Conservation (phyloP, 352 stramenopile genomes). For the Globisporangium paroecandrum region DNA sequence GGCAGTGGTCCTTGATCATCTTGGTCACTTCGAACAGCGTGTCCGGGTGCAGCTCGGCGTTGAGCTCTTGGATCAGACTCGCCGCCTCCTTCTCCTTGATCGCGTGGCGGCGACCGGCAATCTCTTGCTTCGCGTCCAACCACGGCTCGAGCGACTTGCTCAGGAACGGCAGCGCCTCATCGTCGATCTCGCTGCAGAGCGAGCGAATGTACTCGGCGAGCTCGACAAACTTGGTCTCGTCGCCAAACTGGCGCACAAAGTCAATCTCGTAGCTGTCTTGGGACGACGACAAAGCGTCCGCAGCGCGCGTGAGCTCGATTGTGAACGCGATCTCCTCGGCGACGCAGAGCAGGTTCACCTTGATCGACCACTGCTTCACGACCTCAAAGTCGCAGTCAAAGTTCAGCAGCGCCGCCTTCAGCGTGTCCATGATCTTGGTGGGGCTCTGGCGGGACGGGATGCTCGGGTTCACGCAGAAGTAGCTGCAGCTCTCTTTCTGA, state of each 20-base stretch:
- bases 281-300: neutral
- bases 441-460: slow-evolving; percentile 43
- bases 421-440: slow-evolving; percentile 46
- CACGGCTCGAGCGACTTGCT: slow-evolving; percentile 44
- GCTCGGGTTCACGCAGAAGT: slow-evolving; percentile 47
- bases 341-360: slow-evolving; percentile 55
- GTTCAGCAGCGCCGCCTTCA: slow-evolving; percentile 29
- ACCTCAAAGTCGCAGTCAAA: slow-evolving; percentile 42
- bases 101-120: slow-evolving; percentile 45
- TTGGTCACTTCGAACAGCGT: slow-evolving; percentile 62
- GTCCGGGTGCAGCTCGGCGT: slow-evolving; percentile 52
- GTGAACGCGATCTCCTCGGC: slow-evolving; percentile 64
- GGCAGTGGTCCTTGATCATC: slow-evolving; percentile 65
- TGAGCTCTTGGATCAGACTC: slow-evolving; percentile 56
- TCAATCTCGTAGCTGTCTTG: slow-evolving; percentile 47
- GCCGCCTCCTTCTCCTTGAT: slow-evolving; percentile 48
- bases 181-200: slow-evolving; percentile 55
- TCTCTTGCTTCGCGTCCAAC: slow-evolving; percentile 52
- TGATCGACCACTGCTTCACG: slow-evolving; percentile 39
- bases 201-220: slow-evolving; percentile 49
- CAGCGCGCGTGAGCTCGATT: slow-evolving; percentile 45
- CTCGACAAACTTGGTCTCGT: slow-evolving; percentile 55
- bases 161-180: slow-evolving; percentile 55
- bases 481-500: slow-evolving; percentile 44
- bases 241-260: slow-evolving; percentile 44